Conservation (phyloP, 2,329 filamentous ascomycete species). For the Talaromyces pinophilus region DNA sequence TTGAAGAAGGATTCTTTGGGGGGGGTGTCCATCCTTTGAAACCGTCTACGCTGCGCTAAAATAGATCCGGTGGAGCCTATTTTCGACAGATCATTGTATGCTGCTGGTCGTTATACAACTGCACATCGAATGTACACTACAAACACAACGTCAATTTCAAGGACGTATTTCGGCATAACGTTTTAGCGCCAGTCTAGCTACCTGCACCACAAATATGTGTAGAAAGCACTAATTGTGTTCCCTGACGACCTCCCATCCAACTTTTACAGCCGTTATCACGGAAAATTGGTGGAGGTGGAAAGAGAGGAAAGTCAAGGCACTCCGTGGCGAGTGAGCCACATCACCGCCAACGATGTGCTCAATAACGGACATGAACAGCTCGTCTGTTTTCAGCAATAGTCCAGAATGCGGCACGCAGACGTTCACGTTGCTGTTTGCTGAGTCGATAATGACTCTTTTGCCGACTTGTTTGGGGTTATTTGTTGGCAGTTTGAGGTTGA, state of each 20-base stretch:
- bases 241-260: background rate
- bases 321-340: background rate
- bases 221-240: background rate
- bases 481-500: background rate
- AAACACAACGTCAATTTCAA: background rate
- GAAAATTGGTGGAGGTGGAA: background rate
- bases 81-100: background rate
- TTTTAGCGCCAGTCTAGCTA: background rate
- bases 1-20: background rate
- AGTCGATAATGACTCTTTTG: constrained; percentile 9
- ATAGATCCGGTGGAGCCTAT: background rate
- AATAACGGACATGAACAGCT: background rate
- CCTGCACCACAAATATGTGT: background rate
- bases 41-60: background rate
- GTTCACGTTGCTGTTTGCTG: constrained; percentile 1
- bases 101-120: background rate
- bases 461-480: background rate
- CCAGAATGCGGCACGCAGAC: background rate
- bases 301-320: background rate
- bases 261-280: background rate
- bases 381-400: background rate
- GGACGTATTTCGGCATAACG: background rate
- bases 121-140: background rate
- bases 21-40: background rate
- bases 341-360: background rate